These are phyloP conservation scores for Podospora fimiseda DNA, from an alignment of 495 filamentous ascomycete species.

Conservation along the genomic window DNA sequence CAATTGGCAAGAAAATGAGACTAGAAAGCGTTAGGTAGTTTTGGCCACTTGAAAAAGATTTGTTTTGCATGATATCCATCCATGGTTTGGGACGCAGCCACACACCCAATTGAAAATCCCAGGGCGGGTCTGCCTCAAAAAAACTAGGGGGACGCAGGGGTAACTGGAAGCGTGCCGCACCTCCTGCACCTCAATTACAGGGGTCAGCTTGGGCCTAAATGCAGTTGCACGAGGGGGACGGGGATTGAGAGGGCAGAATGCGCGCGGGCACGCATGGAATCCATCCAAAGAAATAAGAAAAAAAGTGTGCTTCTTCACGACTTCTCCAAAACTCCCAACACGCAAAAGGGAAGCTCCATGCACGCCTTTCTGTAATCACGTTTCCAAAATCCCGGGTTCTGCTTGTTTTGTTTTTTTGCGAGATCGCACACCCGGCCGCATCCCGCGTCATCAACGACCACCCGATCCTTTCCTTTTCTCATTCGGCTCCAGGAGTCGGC, in stretches of 20 bases:
- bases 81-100: too few relatives aligned
- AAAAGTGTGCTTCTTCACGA: conserved; percentile 5
- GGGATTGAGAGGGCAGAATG: conserved; percentile 4
- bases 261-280: not conserved
- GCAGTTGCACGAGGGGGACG: conserved; percentile 17
- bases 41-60: too few relatives aligned
- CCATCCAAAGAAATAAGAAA: conserved; percentile 9
- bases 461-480: too few relatives aligned
- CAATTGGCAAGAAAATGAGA: too few relatives aligned
- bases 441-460: too few relatives aligned
- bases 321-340: not conserved
- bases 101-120: not conserved
- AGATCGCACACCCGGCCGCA: too few relatives aligned
- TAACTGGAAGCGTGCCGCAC: conserved; percentile 15
- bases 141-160: conserved; percentile 20
- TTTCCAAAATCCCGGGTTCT: not conserved
- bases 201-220: conserved; percentile 29
- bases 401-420: too few relatives aligned
- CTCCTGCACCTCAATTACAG: conserved; percentile 23
- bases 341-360: not conserved
- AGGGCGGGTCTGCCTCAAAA: not conserved
- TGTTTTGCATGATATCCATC: too few relatives aligned
- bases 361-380: not conserved
- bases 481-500: not conserved
- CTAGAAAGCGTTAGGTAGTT: too few relatives aligned